phyloP scores from a whole-genome alignment of 1,284 basidiomycete genomes.

The Ceratobasidium sp. region DNA sequence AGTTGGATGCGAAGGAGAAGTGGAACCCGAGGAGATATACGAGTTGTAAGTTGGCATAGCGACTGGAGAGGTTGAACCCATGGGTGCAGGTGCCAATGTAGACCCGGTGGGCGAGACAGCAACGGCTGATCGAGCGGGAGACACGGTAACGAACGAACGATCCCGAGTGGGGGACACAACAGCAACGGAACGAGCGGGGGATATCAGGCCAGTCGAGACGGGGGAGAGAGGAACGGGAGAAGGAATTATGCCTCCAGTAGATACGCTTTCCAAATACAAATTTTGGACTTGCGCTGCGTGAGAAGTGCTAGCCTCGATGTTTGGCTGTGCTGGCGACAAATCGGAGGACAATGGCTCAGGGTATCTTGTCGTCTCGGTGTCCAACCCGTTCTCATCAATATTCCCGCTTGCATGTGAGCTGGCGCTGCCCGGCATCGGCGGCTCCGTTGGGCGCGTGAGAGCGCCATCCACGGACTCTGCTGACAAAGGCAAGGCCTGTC shows the following conservation, averaged over 20 bases:
- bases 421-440: neutral
- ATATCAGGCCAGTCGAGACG: neutral
- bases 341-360: neutral
- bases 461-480: neutral
- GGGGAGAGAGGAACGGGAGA: neutral
- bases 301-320: conserved; percentile 9
- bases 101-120: conserved; percentile 20
- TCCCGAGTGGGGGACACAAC: conserved; percentile 1
- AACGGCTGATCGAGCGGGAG: conserved; percentile 13
- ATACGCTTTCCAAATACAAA: conserved; percentile 27
- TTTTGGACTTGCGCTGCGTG: conserved; percentile 8
- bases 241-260: conserved; percentile 2
- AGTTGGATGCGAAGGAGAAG: neutral
- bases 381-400: neutral
- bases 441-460: conserved; percentile 7
- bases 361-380: conserved; percentile 10
- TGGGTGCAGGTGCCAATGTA: neutral
- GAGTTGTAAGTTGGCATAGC: neutral
- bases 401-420: neutral
- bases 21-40: neutral
- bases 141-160: neutral
- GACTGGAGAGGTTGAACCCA: conserved; percentile 20
- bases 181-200: neutral
- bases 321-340: neutral
- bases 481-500: conserved; percentile 4